Evolutionary conservation across 2,329 filamentous ascomycete species (phyloP), one percentile per base, ranked within the genome.

Genomic region (Aspergillus novofumigatus): DNA sequence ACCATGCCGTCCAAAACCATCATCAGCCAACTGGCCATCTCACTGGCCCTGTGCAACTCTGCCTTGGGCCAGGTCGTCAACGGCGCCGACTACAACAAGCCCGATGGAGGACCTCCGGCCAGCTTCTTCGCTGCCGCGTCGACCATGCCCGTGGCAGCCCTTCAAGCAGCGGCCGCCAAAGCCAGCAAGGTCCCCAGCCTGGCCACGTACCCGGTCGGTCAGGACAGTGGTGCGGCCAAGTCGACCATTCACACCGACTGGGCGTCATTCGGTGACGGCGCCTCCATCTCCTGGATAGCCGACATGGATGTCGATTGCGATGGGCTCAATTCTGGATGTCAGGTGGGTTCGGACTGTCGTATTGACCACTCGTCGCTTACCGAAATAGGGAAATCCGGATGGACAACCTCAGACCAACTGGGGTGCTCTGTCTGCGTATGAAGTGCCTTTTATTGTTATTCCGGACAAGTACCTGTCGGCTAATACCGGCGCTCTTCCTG

Each of bases 261-360:
- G 68, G 52, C 61, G 0, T 55, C 52, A 0, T 69, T 69, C 26
- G 58, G 38, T n/a, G 54, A 65, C 69, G 69, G 67, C 3, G 64
- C 69, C 1, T 66, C 69, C 9, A 60, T 67, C 41, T 64, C 66
- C 28, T 72, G 60, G 59, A 55, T 68, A 0, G 69, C 69, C 0
- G 69, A 72, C 38, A 72, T 72, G 69, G 69, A 72, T 51, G 69
- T 72, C 1, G 69, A 72, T 53, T 71, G 69, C 29, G 69, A 72
- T 53, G 69, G 69, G 1, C 52, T 69, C 4, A 61, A 71, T 44
- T 62, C 64, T 29, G 55, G 61, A 9, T 72, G 69, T 57, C 60
- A 63, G 52, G 69, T 69, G 52, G 9, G 52, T 10, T 7, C 35
- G 2, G 0, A 1, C 26, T 10, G 7, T 10, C 14, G 5, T 1